Percentiles rank a stretch among this genome's conserved stretches.
Evolutionary conservation across 2,329 filamentous ascomycete genomes (phyloP).

Genomic region (Cladosporium sphaerospermum): DNA sequence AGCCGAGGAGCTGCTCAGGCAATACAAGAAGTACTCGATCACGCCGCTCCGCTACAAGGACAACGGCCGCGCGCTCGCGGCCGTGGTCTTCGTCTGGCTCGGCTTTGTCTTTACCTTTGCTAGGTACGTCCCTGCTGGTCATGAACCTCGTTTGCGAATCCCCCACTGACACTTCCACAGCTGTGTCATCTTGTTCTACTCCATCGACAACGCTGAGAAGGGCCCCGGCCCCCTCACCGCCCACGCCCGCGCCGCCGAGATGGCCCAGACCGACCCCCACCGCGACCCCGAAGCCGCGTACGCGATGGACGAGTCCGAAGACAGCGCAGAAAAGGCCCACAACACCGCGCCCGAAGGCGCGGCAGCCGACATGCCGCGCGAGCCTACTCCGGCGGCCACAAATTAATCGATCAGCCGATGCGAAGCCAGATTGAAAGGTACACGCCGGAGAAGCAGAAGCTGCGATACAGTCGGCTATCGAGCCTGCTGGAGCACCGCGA

Average conservation of each 20-base stretch:
- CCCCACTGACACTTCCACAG: constrained; percentile 19
- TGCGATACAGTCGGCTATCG: constrained; percentile 9
- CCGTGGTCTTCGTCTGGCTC: constrained; percentile 49
- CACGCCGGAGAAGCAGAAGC: background rate
- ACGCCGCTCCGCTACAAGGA: constrained; percentile 41
- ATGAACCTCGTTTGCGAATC: background rate
- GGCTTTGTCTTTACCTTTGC: constrained; percentile 45
- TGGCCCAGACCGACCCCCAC: background rate
- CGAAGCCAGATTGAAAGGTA: background rate
- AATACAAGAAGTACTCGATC: constrained; percentile 32
- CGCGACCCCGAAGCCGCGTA: background rate
- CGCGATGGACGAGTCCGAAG: background rate
- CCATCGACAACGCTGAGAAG: constrained; percentile 34
- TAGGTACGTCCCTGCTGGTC: constrained; percentile 30
- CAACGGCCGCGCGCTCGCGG: constrained; percentile 46
- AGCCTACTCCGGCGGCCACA: background rate
- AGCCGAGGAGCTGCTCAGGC: constrained; percentile 25
- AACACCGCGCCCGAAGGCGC: background rate
- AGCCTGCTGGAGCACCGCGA: constrained; percentile 6
- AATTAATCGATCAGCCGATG: background rate
- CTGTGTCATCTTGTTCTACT: constrained; percentile 34
- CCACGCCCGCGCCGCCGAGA: constrained; percentile 24
- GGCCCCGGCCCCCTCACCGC: constrained; percentile 33
- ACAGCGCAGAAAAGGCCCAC: background rate
- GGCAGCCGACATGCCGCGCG: background rate